Base-by-base conservation (phyloP, 164 flowering plant species). In the Aristolochia fimbriata region DNA sequence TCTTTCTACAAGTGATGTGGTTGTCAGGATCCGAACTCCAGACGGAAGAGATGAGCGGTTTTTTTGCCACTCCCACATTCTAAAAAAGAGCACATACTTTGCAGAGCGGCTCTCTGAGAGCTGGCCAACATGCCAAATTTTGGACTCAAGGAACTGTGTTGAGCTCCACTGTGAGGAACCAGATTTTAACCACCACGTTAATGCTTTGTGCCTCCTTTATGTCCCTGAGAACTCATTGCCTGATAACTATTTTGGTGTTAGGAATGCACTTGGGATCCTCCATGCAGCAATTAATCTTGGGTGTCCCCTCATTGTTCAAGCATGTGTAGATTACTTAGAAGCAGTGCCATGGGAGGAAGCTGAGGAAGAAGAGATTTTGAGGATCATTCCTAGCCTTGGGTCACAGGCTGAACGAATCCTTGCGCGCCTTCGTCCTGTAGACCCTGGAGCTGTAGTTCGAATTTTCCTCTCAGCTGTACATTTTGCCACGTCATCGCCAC, bases 281-380 rank as follows among this genome's bases (percentile, higher is more conserved):
- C 81, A 57, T 55, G 97, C 81, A 25, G 85, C 96, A 5, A 64
- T 78, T 43, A 70, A 74, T 49, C 96, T 91, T 24, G 88, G 81
- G 20, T 82, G 97, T 71, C 81, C 68, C 1, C 61, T 69, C 43
- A 79, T 94, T 23, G 62, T 80, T 27, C 46, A 71, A 43, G 76
- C 84, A 14, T 90, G 93, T 74, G 88, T 85, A 51, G 73, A 71
- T 24, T 90, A 88, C 78, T 70, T 90, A 70, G 99, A 94, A 76
- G 93, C 97, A 55, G 81, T 88, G n/a, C 95, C 97, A n/a, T 94
- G 99, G 99, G 97, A 94, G 63, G 99, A 94, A 73, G 67, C 84
- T 15, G 97, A 94, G 68, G 99, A 94, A 69, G 96, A 94, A 66
- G 97, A 94, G 62, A 90, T 94, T 62, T 60, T 92, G 10, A 81